Percentiles rank a stretch among this genome's conserved stretches.
Evolutionary conservation across 108 stramenopile species (phyloP).

Genomic region (Nitzschia sp.): DNA sequence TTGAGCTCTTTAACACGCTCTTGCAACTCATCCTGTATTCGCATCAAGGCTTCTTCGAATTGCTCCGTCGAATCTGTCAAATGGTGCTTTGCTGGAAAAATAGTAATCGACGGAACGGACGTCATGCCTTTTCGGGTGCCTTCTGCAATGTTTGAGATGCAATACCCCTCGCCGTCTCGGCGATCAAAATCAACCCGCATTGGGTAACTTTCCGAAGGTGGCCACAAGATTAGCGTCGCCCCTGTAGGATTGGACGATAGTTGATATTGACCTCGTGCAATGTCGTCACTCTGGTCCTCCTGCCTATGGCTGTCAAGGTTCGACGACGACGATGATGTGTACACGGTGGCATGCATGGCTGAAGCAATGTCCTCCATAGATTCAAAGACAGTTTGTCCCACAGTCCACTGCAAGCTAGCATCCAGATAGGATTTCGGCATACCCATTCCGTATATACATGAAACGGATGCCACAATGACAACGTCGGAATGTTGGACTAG

Average conservation of each 20-base stretch:
- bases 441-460: slow-evolving; percentile 85
- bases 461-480: slow-evolving; percentile 77
- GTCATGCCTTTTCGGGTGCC: slow-evolving; percentile 20
- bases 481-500: slow-evolving; percentile 63
- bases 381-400: slow-evolving; percentile 26
- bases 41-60: slow-evolving; percentile 47
- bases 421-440: slow-evolving; percentile 73
- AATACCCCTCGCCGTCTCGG: background rate
- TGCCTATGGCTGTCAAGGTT: slow-evolving; percentile 3
- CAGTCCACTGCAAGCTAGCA: slow-evolving; percentile 32
- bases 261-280: slow-evolving; percentile 45
- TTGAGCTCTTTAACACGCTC: slow-evolving; percentile 42
- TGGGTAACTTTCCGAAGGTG: slow-evolving; percentile 52
- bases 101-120: slow-evolving; percentile 19
- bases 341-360: slow-evolving; percentile 14
- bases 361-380: slow-evolving; percentile 18
- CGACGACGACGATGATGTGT: background rate
- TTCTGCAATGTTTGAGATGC: slow-evolving; percentile 19
- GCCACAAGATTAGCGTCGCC: slow-evolving; percentile 36
- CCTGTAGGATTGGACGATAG: background rate
- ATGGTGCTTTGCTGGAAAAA: slow-evolving; percentile 83
- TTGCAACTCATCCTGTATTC: slow-evolving; percentile 63
- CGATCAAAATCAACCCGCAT: slow-evolving; percentile 32
- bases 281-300: background rate
- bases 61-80: slow-evolving; percentile 34